Evolutionary conservation across 1,284 basidiomycete genomes (phyloP), one percentile per base, ranked within the genome.

Genomic region (Thecaphora thlaspeos): DNA sequence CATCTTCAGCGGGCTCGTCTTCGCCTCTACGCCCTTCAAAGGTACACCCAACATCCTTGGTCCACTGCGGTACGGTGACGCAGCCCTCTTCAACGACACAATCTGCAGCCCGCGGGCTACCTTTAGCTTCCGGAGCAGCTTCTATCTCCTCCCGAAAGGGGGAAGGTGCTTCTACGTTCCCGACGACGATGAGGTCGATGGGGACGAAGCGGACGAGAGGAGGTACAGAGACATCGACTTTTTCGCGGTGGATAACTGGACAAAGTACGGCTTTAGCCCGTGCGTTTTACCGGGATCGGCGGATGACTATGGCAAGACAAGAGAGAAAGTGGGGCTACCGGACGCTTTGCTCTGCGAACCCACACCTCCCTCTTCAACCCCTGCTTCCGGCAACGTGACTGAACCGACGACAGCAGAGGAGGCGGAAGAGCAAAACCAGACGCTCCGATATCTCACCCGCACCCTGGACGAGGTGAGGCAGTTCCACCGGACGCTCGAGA

Each of bases 31-130:
- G 4, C 77, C 77, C 2, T 78, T 76, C 26, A 21, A 55, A 24
- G 78, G 78, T 0, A 78, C 75, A 19, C 60, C 74, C n/a, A 78
- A 78, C 56, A 72, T 78, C 36, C 59, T 79, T 7, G 71, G 74
- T 1, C 75, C 78, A 3, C 66, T 79, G 39, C 46, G 60, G 8
- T 70, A 68, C 36, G 78, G 78, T 18, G 78, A 79, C 51, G 64
- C 68, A 8, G 62, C 77, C 11, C 41, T 69, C 34, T 54, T 59
- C 41, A 75, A 73, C 41, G 69, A 69, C 41, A 67, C 68, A 18
- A 73, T 79, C 40, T 77, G 77, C 23, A 59, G 51, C 3, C 77
- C 77, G 0, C 55, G 65, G 7, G 70, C 71, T 2, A 75, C 73
- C 1, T 78, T 79, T 46, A 68, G 64, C 36, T 77, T 76, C 57